Base-by-base conservation (phyloP, 257 asterid species). In the Hygrophila difformis region DNA sequence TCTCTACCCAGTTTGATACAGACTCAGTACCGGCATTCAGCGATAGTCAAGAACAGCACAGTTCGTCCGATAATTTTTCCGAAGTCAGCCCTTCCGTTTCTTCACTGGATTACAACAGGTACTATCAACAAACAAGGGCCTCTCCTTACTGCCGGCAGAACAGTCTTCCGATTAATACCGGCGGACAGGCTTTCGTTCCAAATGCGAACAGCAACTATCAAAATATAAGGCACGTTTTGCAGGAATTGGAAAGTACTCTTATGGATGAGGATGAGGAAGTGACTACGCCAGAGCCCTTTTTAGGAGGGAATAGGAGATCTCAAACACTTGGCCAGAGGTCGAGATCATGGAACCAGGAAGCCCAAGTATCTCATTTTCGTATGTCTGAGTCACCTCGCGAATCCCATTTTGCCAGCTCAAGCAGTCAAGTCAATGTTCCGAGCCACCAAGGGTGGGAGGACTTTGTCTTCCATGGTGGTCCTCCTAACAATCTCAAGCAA, bases 231-330 rank as follows among this genome's bases (percentile, higher is more conserved):
- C 64, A 67, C 57, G 71, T 80, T 15, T 54, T 89, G 68, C 76
- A 56, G 45, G 76, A 77, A 29, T 28, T 84, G 59, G 97, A 89
- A 56, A 73, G 65, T 51, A 83, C 68, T 56, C 81, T 84, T 40
- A 81, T 87, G 97, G 85, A 82, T 34, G 72, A 67, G 3, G 84
- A 70, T 6, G 71, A 66, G 49, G 76, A 63, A 55, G 76, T 42
- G 4, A 60, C 59, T 2, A 67, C 65, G 33, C 53, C 77, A 1
- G 55, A 51, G 39, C 79, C 77, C n/a, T 47, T 55, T 19, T 14
- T 48, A 10, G 74, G 77, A 6, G 84, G 62, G 39, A 65, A 55
- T 47, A 60, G 53, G 47, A 55, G 31, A 43, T 63, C 82, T 44
- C 77, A 55, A 37, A 16, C 77, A 4, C 66, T 79, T 11, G 71